Base-by-base conservation (phyloP, 1,139 yeast genomes). In the Protomyces macrosporus region DNA sequence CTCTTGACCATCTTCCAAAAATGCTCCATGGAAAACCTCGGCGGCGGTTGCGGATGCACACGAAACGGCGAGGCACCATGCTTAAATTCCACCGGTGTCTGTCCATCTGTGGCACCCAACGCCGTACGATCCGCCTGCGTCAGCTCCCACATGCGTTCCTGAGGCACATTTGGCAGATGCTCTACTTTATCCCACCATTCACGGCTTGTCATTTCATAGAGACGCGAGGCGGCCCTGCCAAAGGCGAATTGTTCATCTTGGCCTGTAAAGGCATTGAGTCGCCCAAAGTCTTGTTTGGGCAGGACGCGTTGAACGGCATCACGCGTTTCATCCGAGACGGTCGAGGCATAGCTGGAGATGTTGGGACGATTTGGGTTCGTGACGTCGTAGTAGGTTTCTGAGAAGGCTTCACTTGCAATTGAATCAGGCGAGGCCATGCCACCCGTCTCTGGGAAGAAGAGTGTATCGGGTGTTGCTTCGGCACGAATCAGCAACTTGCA, bases 401-500 rank as follows among this genome's bases (percentile, higher is more conserved):
- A 82, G 72, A 77, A 85, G 5, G 68, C 70, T 12, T 70, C 70
- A 68, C 67, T 71, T 53, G 68, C 68, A 45, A 68, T 60, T 12
- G 42, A 32, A 34, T 63, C 63, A 14, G 48, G 9, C 5, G 30
- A 14, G 14, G 37, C 50, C 40, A 34, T 35, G 45, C 56, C 52
- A 23, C 53, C 55, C 74, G 86, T 74, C 2, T 82, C 77, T 0
- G 91, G 91, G 2, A 86, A 84, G 45, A 93, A 91, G 63, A 93
- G 80, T 67, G 87, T 88, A 63, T 85, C 84, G 73, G 90, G 93
- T 50, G 89, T 86, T 4, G 90, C 90, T 1, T 88, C 96, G 0
- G 90, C 86, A 0, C 97, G 90, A 33, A 90, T 95, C 0, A 96
- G 96, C 42, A 93, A 77, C 69, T 90, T 81, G 10, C 95, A 88